phyloP scores from a whole-genome alignment of 1,284 basidiomycete genomes.

The Microbotryum intermedium region DNA sequence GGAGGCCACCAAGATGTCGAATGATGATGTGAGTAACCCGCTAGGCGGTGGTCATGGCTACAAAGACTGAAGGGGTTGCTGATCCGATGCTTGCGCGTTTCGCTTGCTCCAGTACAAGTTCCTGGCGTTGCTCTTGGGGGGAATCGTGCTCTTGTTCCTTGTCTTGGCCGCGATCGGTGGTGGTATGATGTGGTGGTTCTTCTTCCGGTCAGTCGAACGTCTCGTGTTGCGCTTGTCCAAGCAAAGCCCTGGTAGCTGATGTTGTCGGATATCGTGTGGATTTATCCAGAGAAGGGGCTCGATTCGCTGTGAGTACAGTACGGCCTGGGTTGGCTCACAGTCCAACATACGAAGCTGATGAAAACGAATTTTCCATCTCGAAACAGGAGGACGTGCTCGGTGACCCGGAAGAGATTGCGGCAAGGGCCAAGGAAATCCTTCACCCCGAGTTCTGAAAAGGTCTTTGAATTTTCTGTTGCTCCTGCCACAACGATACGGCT shows the following conservation, averaged over 20 bases:
- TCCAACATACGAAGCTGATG: no score
- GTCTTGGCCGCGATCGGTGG: slow-evolving; percentile 10
- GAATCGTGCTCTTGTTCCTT: slow-evolving; percentile 10
- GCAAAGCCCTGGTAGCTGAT: not conserved
- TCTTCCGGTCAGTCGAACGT: slow-evolving; percentile 4
- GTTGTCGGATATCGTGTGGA: not conserved
- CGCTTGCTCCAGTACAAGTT: slow-evolving; percentile 14
- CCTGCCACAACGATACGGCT: no score
- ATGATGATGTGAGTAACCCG: slow-evolving; percentile 17
- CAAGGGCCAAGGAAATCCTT: no score
- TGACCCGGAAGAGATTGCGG: no score
- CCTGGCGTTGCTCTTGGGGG: slow-evolving; percentile 11
- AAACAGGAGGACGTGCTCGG: no score
- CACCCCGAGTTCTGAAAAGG: no score
- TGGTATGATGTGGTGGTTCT: slow-evolving; percentile 5
- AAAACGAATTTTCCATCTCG: no score
- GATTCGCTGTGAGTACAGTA: not conserved
- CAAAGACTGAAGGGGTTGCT: no score
- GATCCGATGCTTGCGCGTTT: not conserved
- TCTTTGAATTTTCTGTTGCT: no score
- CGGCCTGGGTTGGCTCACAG: no score
- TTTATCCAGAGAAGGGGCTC: slow-evolving; percentile 4
- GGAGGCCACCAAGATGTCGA: slow-evolving; percentile 9
- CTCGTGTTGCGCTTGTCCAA: not conserved
- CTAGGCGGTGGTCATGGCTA: not conserved